Percentiles rank a stretch among this genome's conserved stretches.
Evolutionary conservation across 352 stramenopile genomes (phyloP).

Genomic region (Pythium aquatile): DNA sequence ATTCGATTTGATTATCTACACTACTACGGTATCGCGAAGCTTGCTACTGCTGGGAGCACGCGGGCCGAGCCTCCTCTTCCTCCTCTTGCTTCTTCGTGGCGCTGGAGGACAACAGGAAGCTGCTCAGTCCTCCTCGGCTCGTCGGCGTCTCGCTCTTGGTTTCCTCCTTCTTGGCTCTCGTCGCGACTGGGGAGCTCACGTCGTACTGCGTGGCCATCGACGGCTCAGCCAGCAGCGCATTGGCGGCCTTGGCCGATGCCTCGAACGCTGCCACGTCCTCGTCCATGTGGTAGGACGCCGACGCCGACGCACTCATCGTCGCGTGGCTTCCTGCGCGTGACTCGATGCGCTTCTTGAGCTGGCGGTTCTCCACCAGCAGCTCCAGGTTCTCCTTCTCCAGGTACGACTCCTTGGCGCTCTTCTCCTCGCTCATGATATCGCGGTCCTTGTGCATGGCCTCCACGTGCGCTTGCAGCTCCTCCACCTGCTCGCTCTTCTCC

Average conservation of each 20-base stretch:
- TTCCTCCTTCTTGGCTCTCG: conserved; percentile 9
- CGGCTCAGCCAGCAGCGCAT: conserved; percentile 15
- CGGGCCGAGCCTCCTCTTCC: conserved; percentile 32
- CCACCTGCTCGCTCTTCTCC: conserved; percentile 46
- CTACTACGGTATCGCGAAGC: too few species aligned
- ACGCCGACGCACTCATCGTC: neutral
- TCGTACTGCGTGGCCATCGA: conserved; percentile 11
- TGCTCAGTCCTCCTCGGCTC: conserved; percentile 11
- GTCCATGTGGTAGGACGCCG: conserved; percentile 12
- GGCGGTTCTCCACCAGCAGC: conserved; percentile 56
- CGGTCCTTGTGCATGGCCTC: conserved; percentile 32
- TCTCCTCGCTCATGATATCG: conserved; percentile 31
- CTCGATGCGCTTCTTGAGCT: conserved; percentile 54
- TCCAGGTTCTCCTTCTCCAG: conserved; percentile 72
- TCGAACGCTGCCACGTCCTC: conserved; percentile 23
- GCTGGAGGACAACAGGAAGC: conserved; percentile 44
- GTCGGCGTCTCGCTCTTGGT: neutral
- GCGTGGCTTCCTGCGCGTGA: neutral
- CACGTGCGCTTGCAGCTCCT: conserved; percentile 37
- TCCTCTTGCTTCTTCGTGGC: conserved; percentile 24
- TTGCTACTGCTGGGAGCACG: conserved; percentile 51
- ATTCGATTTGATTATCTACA: neutral
- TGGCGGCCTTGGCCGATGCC: conserved; percentile 15
- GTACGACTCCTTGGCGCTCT: conserved; percentile 41
- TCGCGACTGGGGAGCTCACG: neutral